A percentile compares a stretch with the other conserved stretches of the same genome.
Conservation (phyloP, 805 yeast species). For the Komagataella ulmi region DNA sequence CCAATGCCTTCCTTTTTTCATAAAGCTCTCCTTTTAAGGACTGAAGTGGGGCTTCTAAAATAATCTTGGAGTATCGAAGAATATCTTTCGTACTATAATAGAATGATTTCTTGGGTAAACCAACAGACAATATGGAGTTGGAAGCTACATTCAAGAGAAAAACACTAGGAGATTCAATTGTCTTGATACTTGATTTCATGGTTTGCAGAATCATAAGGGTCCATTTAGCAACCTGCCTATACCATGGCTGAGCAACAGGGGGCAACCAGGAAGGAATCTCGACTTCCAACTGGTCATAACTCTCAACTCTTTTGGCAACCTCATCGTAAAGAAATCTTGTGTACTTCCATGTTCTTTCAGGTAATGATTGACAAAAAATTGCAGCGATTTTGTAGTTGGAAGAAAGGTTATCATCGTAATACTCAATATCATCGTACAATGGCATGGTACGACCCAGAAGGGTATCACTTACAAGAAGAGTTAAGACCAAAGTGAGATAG, state of each 20-base stretch:
- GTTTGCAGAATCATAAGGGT: constrained; percentile 3
- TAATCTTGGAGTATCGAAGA: constrained; percentile 8
- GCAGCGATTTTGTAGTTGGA: constrained; percentile 15
- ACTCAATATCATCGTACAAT: constrained; percentile 27
- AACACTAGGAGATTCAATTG: constrained; percentile 4
- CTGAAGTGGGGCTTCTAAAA: constrained; percentile 22
- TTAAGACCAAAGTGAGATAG: constrained; percentile 9
- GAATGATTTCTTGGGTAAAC: not conserved
- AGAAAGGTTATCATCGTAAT: constrained; percentile 26
- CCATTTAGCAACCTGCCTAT: not conserved
- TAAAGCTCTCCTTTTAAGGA: constrained; percentile 17
- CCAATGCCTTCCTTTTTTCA: constrained; percentile 10
- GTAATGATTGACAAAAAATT: constrained; percentile 29
- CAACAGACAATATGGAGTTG: not conserved
- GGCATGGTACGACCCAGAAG: constrained; percentile 28
- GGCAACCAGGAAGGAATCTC: not conserved
- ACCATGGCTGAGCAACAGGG: not conserved
- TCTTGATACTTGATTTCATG: constrained; percentile 4
- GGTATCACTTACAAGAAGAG: constrained; percentile 9
- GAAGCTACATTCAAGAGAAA: constrained; percentile 1
- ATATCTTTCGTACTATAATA: constrained; percentile 12
- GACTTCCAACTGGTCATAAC: not conserved
- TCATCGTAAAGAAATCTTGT: constrained; percentile 13
- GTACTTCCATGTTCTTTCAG: constrained; percentile 10
- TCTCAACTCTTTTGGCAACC: constrained; percentile 5